Conservation (phyloP, 1,284 basidiomycete genomes). For the Sporisorium iseilematis-ciliati region DNA sequence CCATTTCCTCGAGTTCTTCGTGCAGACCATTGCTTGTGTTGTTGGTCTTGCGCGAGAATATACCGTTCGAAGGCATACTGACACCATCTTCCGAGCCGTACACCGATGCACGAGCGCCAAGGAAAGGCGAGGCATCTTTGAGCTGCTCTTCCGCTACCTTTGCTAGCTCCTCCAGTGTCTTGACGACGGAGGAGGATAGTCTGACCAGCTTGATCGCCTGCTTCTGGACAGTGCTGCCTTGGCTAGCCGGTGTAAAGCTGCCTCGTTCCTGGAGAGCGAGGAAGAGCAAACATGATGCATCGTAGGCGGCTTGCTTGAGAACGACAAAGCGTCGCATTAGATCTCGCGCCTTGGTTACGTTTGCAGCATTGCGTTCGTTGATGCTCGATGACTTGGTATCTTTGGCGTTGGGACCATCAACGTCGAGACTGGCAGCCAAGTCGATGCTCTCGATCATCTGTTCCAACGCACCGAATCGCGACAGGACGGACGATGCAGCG, state of each 20-base stretch:
- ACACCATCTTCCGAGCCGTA: conserved; percentile 51
- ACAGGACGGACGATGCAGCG: conserved; percentile 17
- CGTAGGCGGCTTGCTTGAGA: conserved; percentile 59
- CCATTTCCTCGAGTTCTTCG: conserved; percentile 45
- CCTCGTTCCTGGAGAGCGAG: conserved; percentile 46
- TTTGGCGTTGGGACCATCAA: conserved; percentile 48
- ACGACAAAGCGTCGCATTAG: conserved; percentile 42
- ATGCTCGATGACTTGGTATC: conserved; percentile 28
- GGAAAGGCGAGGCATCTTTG: conserved; percentile 34
- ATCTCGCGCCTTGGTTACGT: conserved; percentile 40
- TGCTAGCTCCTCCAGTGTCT: conserved; percentile 32
- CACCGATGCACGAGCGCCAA: conserved; percentile 56
- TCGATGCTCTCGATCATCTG: conserved; percentile 57
- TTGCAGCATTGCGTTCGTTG: conserved; percentile 37
- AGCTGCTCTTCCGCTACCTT: conserved; percentile 55
- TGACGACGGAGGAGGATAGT: conserved; percentile 21
- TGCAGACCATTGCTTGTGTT: conserved; percentile 45
- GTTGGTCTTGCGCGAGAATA: conserved; percentile 39
- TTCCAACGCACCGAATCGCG: conserved; percentile 33
- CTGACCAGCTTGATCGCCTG: conserved; percentile 22
- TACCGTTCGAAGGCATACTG: conserved; percentile 31
- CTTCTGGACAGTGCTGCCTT: background rate
- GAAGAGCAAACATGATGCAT: conserved; percentile 42
- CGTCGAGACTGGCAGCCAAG: conserved; percentile 56
- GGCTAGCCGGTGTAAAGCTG: background rate